Evolutionary conservation across 1,284 basidiomycete genomes (phyloP).

Genomic region (Cerioporus squamosus): DNA sequence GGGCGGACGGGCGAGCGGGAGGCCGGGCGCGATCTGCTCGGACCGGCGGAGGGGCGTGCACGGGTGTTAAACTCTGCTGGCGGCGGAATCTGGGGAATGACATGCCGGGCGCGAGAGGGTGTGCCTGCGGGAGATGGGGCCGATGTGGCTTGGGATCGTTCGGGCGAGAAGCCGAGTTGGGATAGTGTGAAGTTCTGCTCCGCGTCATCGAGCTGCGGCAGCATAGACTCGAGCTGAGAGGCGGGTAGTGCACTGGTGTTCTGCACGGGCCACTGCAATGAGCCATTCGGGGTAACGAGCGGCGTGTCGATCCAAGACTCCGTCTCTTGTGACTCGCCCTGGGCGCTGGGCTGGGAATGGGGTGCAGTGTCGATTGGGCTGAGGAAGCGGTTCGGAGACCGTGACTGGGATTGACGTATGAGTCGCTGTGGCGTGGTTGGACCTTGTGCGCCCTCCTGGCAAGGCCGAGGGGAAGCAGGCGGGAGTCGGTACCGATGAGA

Average conservation of each 20-base stretch:
- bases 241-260: conserved; percentile 38
- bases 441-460: not conserved
- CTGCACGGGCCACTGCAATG: conserved; percentile 46
- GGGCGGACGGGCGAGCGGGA: conserved; percentile 1
- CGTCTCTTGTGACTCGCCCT: conserved; percentile 46
- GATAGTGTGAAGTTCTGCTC: conserved; percentile 41
- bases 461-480: not conserved
- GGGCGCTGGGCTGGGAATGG: conserved; percentile 21
- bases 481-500: not conserved
- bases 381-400: not conserved
- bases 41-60: not conserved
- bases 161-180: conserved; percentile 39
- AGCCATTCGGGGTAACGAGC: conserved; percentile 57
- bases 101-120: not conserved
- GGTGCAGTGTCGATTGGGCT: conserved; percentile 13
- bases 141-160: conserved; percentile 22
- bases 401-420: conserved; percentile 1
- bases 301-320: conserved; percentile 54
- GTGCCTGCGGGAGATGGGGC: not conserved
- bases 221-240: conserved; percentile 43
- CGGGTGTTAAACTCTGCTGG: conserved; percentile 9
- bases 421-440: conserved; percentile 16
- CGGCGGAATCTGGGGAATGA: conserved; percentile 9
- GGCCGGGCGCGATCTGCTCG: conserved; percentile 3
- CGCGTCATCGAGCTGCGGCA: conserved; percentile 31